Evolutionary conservation across 169 alveolate species (phyloP).

Genomic region (Cryptosporidium baileyi): DNA sequence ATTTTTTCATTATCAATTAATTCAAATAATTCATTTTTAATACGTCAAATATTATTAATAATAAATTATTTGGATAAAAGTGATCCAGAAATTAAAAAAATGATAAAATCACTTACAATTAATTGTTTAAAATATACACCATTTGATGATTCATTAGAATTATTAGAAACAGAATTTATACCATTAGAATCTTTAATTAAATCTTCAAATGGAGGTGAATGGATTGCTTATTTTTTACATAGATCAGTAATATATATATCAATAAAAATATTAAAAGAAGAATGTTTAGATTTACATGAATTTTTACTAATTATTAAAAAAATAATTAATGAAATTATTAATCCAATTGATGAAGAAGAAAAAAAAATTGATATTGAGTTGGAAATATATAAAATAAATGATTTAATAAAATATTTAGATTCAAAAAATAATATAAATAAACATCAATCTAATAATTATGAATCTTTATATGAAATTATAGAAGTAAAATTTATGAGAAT

Average conservation of each 20-base stretch:
- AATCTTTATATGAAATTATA: not conserved
- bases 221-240: conserved; percentile 59
- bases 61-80: conserved; percentile 3
- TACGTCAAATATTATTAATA: conserved; percentile 50
- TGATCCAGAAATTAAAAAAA: conserved; percentile 41
- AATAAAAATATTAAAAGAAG: not conserved
- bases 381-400: not conserved
- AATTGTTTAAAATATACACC: conserved; percentile 50
- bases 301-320: not conserved
- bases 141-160: conserved; percentile 44
- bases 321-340: conserved; percentile 1
- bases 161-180: conserved; percentile 28
- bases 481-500: conserved; percentile 51
- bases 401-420: not conserved
- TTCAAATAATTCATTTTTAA: conserved; percentile 43
- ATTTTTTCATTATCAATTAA: conserved; percentile 2
- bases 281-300: not conserved
- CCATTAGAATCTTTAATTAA: conserved; percentile 49
- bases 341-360: conserved; percentile 2
- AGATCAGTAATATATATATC: conserved; percentile 46
- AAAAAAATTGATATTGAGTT: not conserved
- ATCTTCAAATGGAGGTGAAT: conserved; percentile 52
- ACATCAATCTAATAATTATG: too few relatives aligned
- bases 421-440: not conserved
- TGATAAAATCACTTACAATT: not conserved